Percentiles rank a stretch among this genome's conserved stretches.
phyloP scores from a whole-genome alignment of 345 rosid species.

The Eucalyptus cloeziana region DNA sequence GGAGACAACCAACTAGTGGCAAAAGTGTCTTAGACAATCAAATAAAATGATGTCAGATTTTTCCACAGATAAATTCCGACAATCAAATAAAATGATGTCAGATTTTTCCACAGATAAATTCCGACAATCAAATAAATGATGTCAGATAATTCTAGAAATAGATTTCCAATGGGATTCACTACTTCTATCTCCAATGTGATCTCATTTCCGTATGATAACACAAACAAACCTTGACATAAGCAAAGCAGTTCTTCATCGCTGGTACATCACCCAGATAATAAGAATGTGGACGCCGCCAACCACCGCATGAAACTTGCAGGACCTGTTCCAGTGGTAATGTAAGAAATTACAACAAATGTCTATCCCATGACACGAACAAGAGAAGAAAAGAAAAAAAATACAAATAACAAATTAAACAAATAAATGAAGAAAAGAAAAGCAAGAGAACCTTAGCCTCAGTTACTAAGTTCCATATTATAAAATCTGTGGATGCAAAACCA shows the following conservation, averaged over 20 bases:
- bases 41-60: neutral
- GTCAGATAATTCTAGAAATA: neutral
- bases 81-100: neutral
- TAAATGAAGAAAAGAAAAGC: neutral
- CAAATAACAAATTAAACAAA: neutral
- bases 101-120: neutral
- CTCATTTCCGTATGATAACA: neutral
- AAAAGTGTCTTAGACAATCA: neutral
- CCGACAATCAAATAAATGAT: neutral
- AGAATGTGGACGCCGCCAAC: conserved; percentile 98
- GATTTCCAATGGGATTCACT: neutral
- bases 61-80: neutral
- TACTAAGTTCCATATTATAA: conserved; percentile 69
- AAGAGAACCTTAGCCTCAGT: conserved; percentile 60
- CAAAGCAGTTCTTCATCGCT: conserved; percentile 65
- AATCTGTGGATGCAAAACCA: conserved; percentile 89
- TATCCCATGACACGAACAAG: neutral
- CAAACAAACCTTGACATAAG: conserved; percentile 70
- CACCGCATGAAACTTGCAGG: conserved; percentile 91
- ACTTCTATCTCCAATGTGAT: neutral
- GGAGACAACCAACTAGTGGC: neutral
- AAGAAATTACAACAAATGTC: conserved; percentile 1
- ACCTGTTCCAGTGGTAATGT: conserved; percentile 39
- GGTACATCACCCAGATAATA: conserved; percentile 71
- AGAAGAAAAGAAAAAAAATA: neutral